Conservation (phyloP, 495 filamentous ascomycete genomes). For the Glutinoglossum americanum region DNA sequence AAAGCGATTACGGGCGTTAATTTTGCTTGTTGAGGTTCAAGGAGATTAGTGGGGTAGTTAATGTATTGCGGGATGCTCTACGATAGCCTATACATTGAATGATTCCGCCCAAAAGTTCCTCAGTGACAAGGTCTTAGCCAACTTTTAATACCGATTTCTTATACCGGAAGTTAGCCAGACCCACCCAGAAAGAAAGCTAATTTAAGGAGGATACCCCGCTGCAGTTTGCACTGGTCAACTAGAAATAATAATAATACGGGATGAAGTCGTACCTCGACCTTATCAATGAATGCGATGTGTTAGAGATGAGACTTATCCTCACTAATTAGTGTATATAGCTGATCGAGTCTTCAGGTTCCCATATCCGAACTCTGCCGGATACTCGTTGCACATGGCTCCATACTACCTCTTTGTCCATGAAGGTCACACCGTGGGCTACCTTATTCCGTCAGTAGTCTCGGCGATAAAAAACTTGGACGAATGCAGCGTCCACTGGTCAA, state of each 20-base stretch:
- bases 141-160: too few species aligned
- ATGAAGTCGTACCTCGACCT: conserved; percentile 33
- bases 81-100: too few species aligned
- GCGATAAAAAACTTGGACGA: neutral
- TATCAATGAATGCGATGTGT: conserved; percentile 38
- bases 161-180: too few species aligned
- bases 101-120: too few species aligned
- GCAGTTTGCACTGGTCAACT: too few species aligned
- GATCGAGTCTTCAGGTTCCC: conserved; percentile 43
- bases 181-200: too few species aligned
- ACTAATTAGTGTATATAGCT: neutral
- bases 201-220: too few species aligned
- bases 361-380: conserved; percentile 28
- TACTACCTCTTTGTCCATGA: conserved; percentile 31
- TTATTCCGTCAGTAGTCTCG: neutral
- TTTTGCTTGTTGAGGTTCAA: too few species aligned
- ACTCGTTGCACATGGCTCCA: conserved; percentile 23
- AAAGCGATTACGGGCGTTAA: too few species aligned
- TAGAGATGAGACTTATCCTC: neutral
- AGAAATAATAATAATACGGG: neutral
- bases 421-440: conserved; percentile 30
- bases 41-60: too few species aligned
- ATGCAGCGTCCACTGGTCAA: neutral
- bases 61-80: too few species aligned
- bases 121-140: too few species aligned